These are phyloP conservation scores for Ophiostoma himal-ulmi DNA, from an alignment of 2,329 filamentous ascomycete genomes.

Conservation along the genomic window DNA sequence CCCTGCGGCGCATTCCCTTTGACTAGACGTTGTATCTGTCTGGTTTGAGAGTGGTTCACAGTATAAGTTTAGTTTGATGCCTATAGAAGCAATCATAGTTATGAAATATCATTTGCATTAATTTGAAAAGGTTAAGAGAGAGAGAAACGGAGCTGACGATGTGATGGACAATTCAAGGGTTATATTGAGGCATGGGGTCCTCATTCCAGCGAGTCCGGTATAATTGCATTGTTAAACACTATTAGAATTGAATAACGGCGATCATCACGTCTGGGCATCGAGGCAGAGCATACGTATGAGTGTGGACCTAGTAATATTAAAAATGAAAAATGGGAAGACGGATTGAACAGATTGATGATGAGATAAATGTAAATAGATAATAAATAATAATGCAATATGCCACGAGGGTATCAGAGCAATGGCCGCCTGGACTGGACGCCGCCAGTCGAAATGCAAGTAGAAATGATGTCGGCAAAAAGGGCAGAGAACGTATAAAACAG, in stretches of 20 bases:
- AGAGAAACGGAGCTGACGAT: too few species aligned
- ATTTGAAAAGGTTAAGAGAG: not conserved
- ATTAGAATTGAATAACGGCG: not conserved
- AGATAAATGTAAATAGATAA: slow-evolving; percentile 1
- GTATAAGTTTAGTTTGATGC: not conserved
- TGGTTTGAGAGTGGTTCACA: not conserved
- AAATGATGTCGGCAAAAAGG: not conserved
- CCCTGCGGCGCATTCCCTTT: slow-evolving; percentile 71
- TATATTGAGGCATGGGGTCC: not conserved
- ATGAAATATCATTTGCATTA: not conserved
- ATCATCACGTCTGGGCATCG: not conserved
- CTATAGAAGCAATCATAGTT: not conserved
- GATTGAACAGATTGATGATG: slow-evolving; percentile 5
- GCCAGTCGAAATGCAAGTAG: slow-evolving; percentile 18
- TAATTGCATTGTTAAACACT: not conserved
- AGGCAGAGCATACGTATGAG: not conserved
- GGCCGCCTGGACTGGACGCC: slow-evolving; percentile 26
- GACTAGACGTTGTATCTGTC: slow-evolving; percentile 47
- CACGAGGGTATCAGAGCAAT: slow-evolving; percentile 26
- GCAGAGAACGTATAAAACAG: not conserved
- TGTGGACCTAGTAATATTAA: not conserved
- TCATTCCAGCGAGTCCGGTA: not conserved
- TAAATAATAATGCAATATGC: slow-evolving; percentile 12
- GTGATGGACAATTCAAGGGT: too few species aligned
- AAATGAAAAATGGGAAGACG: not conserved